Percentiles rank a stretch among this genome's conserved stretches.
Evolutionary conservation across 768 basidiomycete species (phyloP).

Genomic region (Tricholomella constricta): DNA sequence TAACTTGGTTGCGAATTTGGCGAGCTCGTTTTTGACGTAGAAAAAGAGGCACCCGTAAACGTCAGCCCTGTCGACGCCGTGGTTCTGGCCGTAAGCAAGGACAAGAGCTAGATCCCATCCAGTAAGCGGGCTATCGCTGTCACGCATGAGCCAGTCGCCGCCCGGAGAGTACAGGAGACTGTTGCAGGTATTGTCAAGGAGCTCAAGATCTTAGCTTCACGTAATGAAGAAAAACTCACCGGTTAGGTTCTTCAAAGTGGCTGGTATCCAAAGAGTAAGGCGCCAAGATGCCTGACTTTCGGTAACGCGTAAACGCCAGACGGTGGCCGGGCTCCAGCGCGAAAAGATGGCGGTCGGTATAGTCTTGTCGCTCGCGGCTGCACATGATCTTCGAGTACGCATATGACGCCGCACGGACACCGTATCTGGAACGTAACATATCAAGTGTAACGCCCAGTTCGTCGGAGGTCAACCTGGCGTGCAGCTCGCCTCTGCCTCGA

Average conservation of each 20-base stretch:
- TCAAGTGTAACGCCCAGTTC: conserved; percentile 21
- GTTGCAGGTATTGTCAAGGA: background rate
- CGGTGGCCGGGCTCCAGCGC: conserved; percentile 37
- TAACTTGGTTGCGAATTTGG: conserved; percentile 29
- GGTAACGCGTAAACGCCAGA: conserved; percentile 29
- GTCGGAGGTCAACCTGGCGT: conserved; percentile 13
- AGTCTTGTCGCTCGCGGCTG: conserved; percentile 37
- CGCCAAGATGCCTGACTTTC: conserved; percentile 29
- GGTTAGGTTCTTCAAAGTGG: conserved; percentile 32
- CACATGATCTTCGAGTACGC: conserved; percentile 31
- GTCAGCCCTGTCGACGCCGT: conserved; percentile 27
- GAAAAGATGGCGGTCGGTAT: conserved; percentile 37
- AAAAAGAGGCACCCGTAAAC: conserved; percentile 36
- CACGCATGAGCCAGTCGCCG: conserved; percentile 40
- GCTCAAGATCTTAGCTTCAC: background rate
- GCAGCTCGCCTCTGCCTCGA: conserved; percentile 26
- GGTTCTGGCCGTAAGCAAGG: conserved; percentile 31
- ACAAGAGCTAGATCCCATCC: conserved; percentile 43
- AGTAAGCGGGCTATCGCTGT: conserved; percentile 39
- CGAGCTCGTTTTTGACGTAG: conserved; percentile 33
- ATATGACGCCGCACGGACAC: conserved; percentile 20
- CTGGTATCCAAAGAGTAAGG: conserved; percentile 28
- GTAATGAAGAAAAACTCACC: conserved; percentile 21
- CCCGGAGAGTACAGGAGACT: conserved; percentile 40
- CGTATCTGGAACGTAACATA: conserved; percentile 28